A percentile compares a stretch with the other conserved stretches of the same genome.
Evolutionary conservation across 768 basidiomycete genomes (phyloP).

Genomic region (Russula emetica): DNA sequence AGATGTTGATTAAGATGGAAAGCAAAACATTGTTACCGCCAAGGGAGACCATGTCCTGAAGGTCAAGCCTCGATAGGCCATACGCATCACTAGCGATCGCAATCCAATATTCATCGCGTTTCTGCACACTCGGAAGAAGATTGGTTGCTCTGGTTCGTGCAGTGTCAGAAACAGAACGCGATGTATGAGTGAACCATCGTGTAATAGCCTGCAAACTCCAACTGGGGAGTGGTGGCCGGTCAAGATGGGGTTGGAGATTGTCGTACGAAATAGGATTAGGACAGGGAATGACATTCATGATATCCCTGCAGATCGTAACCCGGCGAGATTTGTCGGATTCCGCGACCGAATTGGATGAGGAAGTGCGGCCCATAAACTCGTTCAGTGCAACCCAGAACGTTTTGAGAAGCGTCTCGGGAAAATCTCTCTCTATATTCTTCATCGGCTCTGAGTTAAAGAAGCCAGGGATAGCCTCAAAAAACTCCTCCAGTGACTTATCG

Average conservation of each 20-base stretch:
- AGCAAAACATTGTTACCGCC: slow-evolving; percentile 3
- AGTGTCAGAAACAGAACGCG: background rate
- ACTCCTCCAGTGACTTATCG: slow-evolving; percentile 1
- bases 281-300: background rate
- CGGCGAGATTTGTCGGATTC: background rate
- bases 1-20: background rate
- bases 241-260: background rate
- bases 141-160: background rate
- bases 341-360: background rate
- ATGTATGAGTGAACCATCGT: background rate
- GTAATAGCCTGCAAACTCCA: background rate
- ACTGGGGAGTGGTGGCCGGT: background rate
- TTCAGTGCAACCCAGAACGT: background rate
- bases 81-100: background rate
- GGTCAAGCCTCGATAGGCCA: background rate
- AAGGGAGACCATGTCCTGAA: background rate
- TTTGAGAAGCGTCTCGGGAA: background rate
- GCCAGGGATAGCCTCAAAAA: slow-evolving; percentile 10
- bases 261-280: background rate
- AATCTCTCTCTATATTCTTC: too few relatives aligned
- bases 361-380: background rate
- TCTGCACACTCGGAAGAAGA: background rate
- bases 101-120: slow-evolving; percentile 1
- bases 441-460: background rate
- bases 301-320: background rate